A percentile compares a stretch with the other conserved stretches of the same genome.
Conservation (phyloP, 306 rosid species). For the Pyrus communis region DNA sequence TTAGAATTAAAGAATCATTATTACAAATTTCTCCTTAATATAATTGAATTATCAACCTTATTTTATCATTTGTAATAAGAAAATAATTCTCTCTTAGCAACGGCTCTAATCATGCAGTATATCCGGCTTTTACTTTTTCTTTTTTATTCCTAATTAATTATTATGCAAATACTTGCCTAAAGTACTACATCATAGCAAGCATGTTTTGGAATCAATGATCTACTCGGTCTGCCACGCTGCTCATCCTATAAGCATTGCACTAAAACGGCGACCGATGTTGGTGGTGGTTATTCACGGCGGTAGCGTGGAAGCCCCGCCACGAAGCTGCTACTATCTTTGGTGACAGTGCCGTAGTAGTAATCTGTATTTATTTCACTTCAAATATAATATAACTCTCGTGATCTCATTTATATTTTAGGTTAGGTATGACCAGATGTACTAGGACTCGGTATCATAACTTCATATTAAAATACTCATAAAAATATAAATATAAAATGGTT, state of each 20-base stretch:
- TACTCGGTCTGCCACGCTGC: background rate
- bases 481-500: background rate
- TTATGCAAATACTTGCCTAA: background rate
- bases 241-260: background rate
- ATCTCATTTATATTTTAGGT: background rate
- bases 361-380: background rate
- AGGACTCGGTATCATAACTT: background rate
- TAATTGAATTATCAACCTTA: too few relatives aligned
- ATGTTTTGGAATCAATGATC: background rate
- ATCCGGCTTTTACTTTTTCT: background rate
- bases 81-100: too few relatives aligned
- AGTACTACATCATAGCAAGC: background rate
- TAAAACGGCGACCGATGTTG: background rate
- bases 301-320: slow-evolving; percentile 6
- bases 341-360: background rate
- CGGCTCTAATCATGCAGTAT: background rate
- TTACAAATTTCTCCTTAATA: too few relatives aligned
- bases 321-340: background rate
- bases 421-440: background rate
- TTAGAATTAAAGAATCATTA: too few relatives aligned
- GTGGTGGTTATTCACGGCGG: background rate
- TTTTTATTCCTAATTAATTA: background rate
- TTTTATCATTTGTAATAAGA: too few relatives aligned
- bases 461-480: background rate
- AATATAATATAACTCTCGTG: background rate